Evolutionary conservation across 2,329 filamentous ascomycete genomes (phyloP), one percentile per base, ranked within the genome.

Genomic region (Fusarium gaditjirri): DNA sequence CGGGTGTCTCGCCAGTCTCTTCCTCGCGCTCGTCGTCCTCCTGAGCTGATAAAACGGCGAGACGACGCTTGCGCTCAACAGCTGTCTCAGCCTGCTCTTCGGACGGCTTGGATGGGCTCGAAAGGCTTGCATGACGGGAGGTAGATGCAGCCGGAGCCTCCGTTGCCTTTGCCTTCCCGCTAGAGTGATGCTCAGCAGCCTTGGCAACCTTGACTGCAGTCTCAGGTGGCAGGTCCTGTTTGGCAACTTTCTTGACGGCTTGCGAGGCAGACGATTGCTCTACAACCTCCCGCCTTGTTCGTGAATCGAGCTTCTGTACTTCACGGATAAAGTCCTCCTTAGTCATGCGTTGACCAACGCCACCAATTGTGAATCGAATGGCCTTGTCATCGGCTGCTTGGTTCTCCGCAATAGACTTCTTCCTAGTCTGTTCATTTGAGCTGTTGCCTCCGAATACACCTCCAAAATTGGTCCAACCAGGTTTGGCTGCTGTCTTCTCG

Each of bases 291-390:
- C 83, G 84, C 10, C 87, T 86, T 19, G 90, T 89, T 76, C 89
- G 89, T 29, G 89, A 88, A 78, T 95, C 92, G 66, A 95, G 85
- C 71, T 90, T 88, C 71, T 90, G 89, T 77, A 96, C 91, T 78
- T 94, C 90, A 50, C 87, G 85, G 68, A 96, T 90, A 78, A 96
- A 95, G 77, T 94, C 92, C 8, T 91, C 89, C 81, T 95, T 95
- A 69, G 88, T 94, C 89, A 96, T 92, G 52, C 93, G 89, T 68
- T 87, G 86, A 10, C 92, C 92, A n/a, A 90, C 88, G 38, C 91
- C 90, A 47, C 88, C 89, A 70, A 95, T 92, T 2, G 91, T 94
- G 81, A 95, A 95, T 19, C 93, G 89, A 61, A 95, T 90, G 61
- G 90, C 86, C 19, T 88, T 87, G 72, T 95, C 93, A 64, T 95